Evolutionary conservation across 768 basidiomycete genomes (phyloP).

Genomic region (Tephrocybe rancida): DNA sequence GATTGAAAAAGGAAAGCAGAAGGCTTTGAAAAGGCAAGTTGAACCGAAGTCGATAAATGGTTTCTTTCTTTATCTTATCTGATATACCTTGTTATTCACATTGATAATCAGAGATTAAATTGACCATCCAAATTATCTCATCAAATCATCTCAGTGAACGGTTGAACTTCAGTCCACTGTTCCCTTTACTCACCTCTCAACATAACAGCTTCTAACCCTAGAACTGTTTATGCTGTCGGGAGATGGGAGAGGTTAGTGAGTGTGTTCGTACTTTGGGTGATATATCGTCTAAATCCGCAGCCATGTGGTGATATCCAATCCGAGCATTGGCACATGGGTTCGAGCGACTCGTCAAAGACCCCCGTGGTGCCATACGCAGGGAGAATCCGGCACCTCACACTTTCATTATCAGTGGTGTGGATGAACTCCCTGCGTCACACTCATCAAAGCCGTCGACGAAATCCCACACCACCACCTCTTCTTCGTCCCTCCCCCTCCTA

Average conservation of each 20-base stretch:
- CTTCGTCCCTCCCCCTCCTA: neutral
- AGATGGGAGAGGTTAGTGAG: slow-evolving; percentile 13
- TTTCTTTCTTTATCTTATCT: too few species aligned
- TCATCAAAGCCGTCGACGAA: slow-evolving; percentile 5
- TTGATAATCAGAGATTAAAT: too few species aligned
- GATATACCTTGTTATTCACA: too few species aligned
- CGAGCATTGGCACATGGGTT: neutral
- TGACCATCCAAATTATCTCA: too few species aligned
- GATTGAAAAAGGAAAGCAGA: too few species aligned
- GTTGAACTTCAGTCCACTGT: too few species aligned
- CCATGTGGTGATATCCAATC: neutral
- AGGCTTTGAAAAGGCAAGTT: too few species aligned
- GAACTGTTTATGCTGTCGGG: too few species aligned
- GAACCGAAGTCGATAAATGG: too few species aligned
- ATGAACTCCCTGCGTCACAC: neutral
- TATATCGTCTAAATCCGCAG: neutral
- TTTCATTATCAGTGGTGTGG: slow-evolving; percentile 11
- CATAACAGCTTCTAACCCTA: too few species aligned
- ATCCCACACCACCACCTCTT: neutral
- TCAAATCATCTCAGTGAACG: too few species aligned
- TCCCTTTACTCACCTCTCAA: too few species aligned
- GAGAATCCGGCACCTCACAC: slow-evolving; percentile 12
- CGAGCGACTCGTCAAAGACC: neutral
- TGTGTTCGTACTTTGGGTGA: neutral
- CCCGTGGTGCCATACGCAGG: slow-evolving; percentile 1